Evolutionary conservation across 2,329 filamentous ascomycete genomes (phyloP).

Genomic region (Sporothrix brunneoviolacea): DNA sequence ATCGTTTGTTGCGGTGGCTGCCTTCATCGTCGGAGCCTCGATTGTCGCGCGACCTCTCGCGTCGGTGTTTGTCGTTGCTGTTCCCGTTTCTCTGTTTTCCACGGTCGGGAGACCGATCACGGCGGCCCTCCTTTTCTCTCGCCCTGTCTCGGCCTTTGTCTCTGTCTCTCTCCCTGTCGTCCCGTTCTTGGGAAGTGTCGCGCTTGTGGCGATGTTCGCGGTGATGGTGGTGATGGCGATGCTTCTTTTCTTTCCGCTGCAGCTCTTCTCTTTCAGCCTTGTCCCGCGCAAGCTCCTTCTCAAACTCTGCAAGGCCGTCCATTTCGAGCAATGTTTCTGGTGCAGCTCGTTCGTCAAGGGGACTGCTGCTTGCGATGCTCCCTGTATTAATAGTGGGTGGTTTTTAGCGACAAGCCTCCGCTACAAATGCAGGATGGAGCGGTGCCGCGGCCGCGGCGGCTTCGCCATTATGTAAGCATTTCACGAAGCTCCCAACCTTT

Average conservation of each 20-base stretch:
- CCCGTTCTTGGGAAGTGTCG: not conserved
- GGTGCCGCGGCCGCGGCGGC: too few species aligned
- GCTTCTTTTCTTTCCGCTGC: slow-evolving; percentile 19
- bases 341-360: too few species aligned
- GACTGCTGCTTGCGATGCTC: too few species aligned
- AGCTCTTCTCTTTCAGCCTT: slow-evolving; percentile 19
- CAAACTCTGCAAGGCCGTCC: slow-evolving; percentile 29
- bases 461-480: too few species aligned
- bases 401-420: too few species aligned
- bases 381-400: too few species aligned
- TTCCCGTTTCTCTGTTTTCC: not conserved
- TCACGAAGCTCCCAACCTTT: too few species aligned
- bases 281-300: slow-evolving; percentile 32
- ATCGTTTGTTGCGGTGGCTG: slow-evolving; percentile 58
- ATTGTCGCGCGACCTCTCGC: not conserved
- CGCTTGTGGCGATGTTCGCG: slow-evolving; percentile 21
- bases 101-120: not conserved
- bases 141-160: slow-evolving; percentile 21
- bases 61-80: not conserved
- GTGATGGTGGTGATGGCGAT: slow-evolving; percentile 27
- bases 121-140: slow-evolving; percentile 15
- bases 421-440: too few species aligned
- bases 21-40: slow-evolving; percentile 34
- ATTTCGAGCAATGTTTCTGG: slow-evolving; percentile 14
- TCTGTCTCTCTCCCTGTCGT: not conserved